Base-by-base conservation (phyloP, 2,329 filamentous ascomycete genomes). In the Cytospora paraplurivora region DNA sequence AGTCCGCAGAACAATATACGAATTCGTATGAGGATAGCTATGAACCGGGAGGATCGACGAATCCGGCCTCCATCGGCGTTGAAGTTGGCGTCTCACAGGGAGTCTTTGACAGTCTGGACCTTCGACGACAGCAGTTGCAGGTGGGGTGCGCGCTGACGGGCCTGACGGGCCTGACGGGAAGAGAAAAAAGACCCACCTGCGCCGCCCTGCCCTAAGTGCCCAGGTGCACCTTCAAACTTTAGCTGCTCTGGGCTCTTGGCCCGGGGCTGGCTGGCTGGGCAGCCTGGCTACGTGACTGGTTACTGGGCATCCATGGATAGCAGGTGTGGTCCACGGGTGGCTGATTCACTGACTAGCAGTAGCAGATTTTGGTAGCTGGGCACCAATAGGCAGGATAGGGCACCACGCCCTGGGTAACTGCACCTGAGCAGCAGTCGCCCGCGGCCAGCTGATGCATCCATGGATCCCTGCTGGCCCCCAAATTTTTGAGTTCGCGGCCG, bases 61-160 rank as follows among this genome's bases (percentile, higher is more conserved):
- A 50, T 63, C 55, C 56, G 58, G 61, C 55, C 63, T 57, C 60
- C 51, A 63, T 58, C 61, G 44, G 44, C 12, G 44, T 47, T 47
- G 44, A 47, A 47, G n/a, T 56, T 63, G 61, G 60, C 64, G 64
- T 63, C 63, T 65, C 59, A 62, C 59, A 59, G 56, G n/a, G 54
- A 56, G 61, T 61, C 64, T 60, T 27, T 54, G 58, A 55, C 57
- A 55, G 59, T 49, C 54, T 65, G 57, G 63, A 59, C 59, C 63
- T 51, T 47, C 50, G 35, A 52, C 35, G 63, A 56, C 51, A 56
- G 60, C 55, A 55, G 62, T 51, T 60, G 47, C 49, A 32, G 56
- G 56, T 49, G 50, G 57, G 56, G 55, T 59, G 32, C 37, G 27
- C 32, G 49, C 56, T 47, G 50, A 56, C 54, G 19, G 41, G 44